Base-by-base conservation (phyloP, 306 rosid species). In the Dalbergia cochinchinensis region DNA sequence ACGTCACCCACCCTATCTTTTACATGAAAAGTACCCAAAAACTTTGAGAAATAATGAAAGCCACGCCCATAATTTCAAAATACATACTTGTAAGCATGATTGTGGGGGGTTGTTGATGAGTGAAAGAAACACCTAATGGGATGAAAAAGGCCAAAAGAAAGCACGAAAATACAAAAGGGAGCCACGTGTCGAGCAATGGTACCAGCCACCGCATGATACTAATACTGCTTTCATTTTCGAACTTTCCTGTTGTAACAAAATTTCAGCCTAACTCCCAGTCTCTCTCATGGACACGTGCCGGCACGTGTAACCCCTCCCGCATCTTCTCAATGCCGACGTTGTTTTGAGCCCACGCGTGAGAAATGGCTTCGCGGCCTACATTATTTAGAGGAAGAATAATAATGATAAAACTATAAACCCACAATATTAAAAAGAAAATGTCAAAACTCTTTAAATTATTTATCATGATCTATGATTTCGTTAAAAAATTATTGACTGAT, bases 181-280 rank as follows among this genome's bases (percentile, higher is more conserved):
- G 37, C 13, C n/a, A 84, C 88, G 92, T 86, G 97, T 83, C 85
- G 10, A 31, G 0, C 0, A 6, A 0, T 4, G 53, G 33, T 37
- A 11, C 64, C 68, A 9, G 5, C 76, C 80, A 76, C 57, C 65
- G 41, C 80, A 54, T 0, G 1, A 45, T 54, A 11, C 71, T 72
- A 78, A 47, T 59, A 1, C 53, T 15, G 8, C 13, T 57, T 70
- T 80, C 83, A 19, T 78, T 80, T 31, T 48, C 83, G 4, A 50
- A 73, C 54, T 8, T 73, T 34, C 77, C 65, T 33, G 72, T 45
- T 22, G 26, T 74, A 31, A 61, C 87, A 69, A 84, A 83, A 81
- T 39, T 85, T 87, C 86, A 77, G 92, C 98, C 97, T 85, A 92
- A 94, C 93, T 86, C 81, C 68, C 70, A 83, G 82, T 84, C 78